Evolutionary conservation across 1,139 yeast species (phyloP).

Genomic region (Yamadazyma siamensis): DNA sequence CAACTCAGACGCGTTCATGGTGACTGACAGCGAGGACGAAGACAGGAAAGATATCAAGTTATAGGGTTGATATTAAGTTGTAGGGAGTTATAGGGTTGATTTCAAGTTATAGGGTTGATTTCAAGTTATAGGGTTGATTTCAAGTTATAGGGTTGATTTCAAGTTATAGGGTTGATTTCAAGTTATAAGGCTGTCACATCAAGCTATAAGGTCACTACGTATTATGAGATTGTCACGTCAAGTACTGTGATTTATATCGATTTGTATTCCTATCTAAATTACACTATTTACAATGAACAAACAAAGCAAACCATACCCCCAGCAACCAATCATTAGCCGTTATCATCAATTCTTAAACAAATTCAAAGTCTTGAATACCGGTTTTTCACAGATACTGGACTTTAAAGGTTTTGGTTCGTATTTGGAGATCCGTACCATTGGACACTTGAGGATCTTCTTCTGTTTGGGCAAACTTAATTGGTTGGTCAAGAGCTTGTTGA

Average conservation of each 20-base stretch:
- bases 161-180: not conserved
- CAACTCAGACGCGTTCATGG: conserved; percentile 69
- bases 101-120: not conserved
- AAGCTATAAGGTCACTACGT: conserved; percentile 15
- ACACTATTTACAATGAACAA: conserved; percentile 14
- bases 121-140: conserved; percentile 17
- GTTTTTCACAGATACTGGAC: conserved; percentile 16
- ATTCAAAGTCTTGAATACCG: conserved; percentile 26
- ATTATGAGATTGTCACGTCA: no score
- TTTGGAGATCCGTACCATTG: conserved; percentile 36
- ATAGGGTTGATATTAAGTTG: no score
- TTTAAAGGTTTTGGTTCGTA: conserved; percentile 18
- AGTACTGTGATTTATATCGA: not conserved
- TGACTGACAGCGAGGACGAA: conserved; percentile 78
- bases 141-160: conserved; percentile 8
- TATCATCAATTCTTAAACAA: conserved; percentile 18
- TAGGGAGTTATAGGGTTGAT: not conserved
- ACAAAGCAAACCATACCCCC: conserved; percentile 3
- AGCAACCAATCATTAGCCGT: not conserved
- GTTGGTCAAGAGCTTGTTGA: conserved; percentile 26
- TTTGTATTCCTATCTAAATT: conserved; percentile 8
- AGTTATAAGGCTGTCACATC: not conserved
- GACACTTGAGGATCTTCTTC: conserved; percentile 31
- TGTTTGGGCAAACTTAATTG: conserved; percentile 37
- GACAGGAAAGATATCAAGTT: conserved; percentile 24